Base-by-base conservation (phyloP, 371 early-diverging fungal genomes). In the Circinella minor region DNA sequence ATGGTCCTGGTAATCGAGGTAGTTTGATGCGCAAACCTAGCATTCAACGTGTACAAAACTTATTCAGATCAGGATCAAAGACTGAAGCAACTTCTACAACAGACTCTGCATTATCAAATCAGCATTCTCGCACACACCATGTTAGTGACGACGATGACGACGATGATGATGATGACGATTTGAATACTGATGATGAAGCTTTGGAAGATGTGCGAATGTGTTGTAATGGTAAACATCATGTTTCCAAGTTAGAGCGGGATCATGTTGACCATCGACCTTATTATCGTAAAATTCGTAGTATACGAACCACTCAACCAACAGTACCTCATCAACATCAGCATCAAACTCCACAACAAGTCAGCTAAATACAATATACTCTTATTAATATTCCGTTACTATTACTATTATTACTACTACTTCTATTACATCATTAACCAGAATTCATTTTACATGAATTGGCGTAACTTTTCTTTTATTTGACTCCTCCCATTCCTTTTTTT, bases 161-260 rank as follows among this genome's bases (percentile, higher is more conserved):
- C 6, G 43, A 43, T 3, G 43, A 43, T 43, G 43, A 43, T 43
- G 43, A 43, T 43, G 43, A 43, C 1, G 43, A 43, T 43, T 9
- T 43, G 43, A 68, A 73, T 47, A 47, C 57, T 15, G 77, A 78
- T 43, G 70, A 72, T 34, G 75, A 73, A 15, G 68, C 73, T 18
- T 54, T 81, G n/a, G 81, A 78, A 55, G 78, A 81, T 69, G 72
- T 81, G 9, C 65, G 78, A 15, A 74, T 76, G 74, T 81, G 81
- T 39, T 81, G 81, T 61, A 74, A 78, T 62, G 81, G 81, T 13
- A 74, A 75, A 37, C 81, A 81, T 65, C 76, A 81, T 39, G 69
- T 81, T 27, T 77, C 77, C 46, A 67, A 73, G 38, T 46, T 77
- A 36, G 74, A 73, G 54, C 69, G 72, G 11, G 68, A 76, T 63